A percentile compares a stretch with the other conserved stretches of the same genome.
phyloP scores from a whole-genome alignment of 139 green algal species.

The Closterium sp. region DNA sequence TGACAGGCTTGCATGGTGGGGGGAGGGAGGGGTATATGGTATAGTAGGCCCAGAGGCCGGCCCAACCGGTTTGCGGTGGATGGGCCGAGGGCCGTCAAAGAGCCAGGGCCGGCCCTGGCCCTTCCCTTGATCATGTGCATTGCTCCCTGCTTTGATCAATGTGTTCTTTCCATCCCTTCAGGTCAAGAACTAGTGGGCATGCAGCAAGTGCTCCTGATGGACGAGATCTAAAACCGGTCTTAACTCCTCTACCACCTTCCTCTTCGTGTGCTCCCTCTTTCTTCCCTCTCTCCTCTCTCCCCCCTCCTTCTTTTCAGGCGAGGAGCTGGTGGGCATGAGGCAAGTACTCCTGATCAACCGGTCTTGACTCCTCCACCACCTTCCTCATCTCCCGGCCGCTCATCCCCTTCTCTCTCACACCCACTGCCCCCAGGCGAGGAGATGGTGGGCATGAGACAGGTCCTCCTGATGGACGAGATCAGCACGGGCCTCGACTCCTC shows the following conservation, averaged over 20 bases:
- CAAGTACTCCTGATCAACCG: background rate
- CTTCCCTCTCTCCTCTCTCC: background rate
- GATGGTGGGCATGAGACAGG: slow-evolving; percentile 54
- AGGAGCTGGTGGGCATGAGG: background rate
- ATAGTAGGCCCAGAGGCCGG: too few species aligned
- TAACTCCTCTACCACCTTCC: slow-evolving; percentile 7
- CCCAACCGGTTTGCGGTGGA: too few species aligned
- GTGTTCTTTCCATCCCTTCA: too few species aligned
- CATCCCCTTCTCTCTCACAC: background rate
- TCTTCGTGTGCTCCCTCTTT: background rate
- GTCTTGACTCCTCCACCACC: slow-evolving; percentile 37
- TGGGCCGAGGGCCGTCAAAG: too few species aligned
- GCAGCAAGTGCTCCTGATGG: background rate
- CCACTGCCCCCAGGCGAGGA: slow-evolving; percentile 38
- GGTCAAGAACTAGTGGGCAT: too few species aligned
- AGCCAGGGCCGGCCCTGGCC: too few species aligned
- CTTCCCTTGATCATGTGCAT: too few species aligned
- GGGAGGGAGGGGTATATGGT: too few species aligned
- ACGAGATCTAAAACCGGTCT: slow-evolving; percentile 40
- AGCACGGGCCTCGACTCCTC: slow-evolving; percentile 39
- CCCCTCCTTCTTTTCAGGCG: background rate
- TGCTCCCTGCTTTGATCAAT: too few species aligned
- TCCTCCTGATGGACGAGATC: slow-evolving; percentile 50
- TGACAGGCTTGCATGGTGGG: too few species aligned
- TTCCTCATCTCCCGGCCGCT: background rate